Base-by-base conservation (phyloP, 495 filamentous ascomycete genomes). In the Trichoderma reesei region DNA sequence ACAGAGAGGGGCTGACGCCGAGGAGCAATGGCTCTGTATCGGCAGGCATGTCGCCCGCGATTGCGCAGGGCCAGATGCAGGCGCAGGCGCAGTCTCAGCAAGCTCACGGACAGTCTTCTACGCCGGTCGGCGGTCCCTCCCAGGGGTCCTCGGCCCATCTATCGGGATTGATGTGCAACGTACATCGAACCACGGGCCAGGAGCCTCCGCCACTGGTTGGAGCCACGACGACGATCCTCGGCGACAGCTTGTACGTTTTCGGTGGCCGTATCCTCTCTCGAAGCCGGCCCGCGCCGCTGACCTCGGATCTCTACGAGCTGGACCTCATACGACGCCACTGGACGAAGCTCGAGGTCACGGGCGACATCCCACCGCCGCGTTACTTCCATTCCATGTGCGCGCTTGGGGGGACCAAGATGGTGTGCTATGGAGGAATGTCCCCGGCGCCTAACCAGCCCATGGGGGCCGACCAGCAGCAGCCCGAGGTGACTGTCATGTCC, bases 371-470 rank as follows among this genome's bases (percentile, higher is more conserved):
- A 9, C 86, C 90, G 9, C 90, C 95, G 18, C 85, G 94, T 26
- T 98, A 98, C 72, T 98, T 98, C 70, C 94, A 98, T 76, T 96
- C 90, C 65, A 87, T 97, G 67, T 98, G 95, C 71, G 83, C 89
- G 6, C 78, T 98, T 10, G 94, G 95, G 3, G 94, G 97, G 73
- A 92, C 89, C 2, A 98, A 98, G 74, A 79, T 98, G 68, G 94
- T 98, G 3, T 96, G 92, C 74, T 98, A 96, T 76, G 94, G 94
- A 56, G 94, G 94, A 59, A 98, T 98, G 94, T 96, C 93, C 6
- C 93, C 92, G 13, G 85, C 86, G 5, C 76, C 83, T 7, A 78
- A 73, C 51, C 67, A 85, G 74, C 70, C 79, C 62, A 72, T 73
- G 70, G 60, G 72, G 64, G 68, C 77, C 61, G 68, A 76, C 60